phyloP scores from a whole-genome alignment of 345 rosid species.

The Populus simonii region DNA sequence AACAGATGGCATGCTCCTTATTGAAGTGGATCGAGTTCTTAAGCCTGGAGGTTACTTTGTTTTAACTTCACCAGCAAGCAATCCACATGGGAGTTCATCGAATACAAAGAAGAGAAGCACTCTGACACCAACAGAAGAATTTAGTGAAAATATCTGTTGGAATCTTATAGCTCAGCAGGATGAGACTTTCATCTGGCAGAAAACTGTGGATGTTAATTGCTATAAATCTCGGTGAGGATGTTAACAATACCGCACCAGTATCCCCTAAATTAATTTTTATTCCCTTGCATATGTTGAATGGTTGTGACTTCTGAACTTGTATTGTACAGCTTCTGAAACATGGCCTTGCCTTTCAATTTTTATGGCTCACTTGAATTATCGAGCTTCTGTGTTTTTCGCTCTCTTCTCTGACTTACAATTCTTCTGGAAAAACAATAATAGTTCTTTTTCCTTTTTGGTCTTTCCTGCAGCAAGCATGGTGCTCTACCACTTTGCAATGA shows the following conservation, averaged over 20 bases:
- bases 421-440: neutral
- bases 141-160: slow-evolving; percentile 81
- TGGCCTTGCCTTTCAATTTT: neutral
- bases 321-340: neutral
- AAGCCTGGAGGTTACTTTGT: slow-evolving; percentile 97
- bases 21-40: slow-evolving; percentile 90
- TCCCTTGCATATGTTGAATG: neutral
- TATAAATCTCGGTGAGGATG: slow-evolving; percentile 66
- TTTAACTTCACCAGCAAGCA: slow-evolving; percentile 70
- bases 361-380: neutral
- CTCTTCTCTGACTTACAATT: neutral
- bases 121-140: slow-evolving; percentile 54
- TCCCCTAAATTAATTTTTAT: neutral
- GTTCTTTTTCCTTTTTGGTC: slow-evolving; percentile 12
- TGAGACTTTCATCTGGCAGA: slow-evolving; percentile 94
- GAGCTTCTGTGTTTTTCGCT: neutral
- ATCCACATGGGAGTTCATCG: slow-evolving; percentile 47
- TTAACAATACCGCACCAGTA: neutral
- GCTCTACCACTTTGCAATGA: slow-evolving; percentile 68
- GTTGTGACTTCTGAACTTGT: neutral
- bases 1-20: slow-evolving; percentile 81
- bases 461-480: slow-evolving; percentile 43
- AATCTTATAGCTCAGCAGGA: slow-evolving; percentile 87
- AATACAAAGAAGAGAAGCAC: slow-evolving; percentile 52
- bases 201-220: slow-evolving; percentile 62